phyloP scores from a whole-genome alignment of 192 early-diverging fungal species.

The Backusella luteola region DNA sequence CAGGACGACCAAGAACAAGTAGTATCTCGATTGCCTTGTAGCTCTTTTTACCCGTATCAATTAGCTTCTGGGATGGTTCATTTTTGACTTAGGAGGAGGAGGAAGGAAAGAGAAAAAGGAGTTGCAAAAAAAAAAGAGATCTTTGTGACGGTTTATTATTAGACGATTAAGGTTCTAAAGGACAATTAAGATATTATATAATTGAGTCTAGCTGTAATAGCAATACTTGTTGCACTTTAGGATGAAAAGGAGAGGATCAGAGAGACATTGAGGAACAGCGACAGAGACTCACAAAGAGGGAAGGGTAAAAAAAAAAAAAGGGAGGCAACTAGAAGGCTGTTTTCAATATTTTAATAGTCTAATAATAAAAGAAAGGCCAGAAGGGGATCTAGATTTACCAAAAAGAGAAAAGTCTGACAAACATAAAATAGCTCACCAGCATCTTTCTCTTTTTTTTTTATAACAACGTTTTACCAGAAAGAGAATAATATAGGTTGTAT shows the following conservation, averaged over 20 bases:
- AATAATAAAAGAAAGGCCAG: neutral
- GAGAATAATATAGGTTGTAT: neutral
- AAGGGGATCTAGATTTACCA: neutral
- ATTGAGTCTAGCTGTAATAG: neutral
- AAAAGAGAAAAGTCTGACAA: neutral
- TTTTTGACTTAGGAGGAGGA: neutral
- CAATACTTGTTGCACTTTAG: neutral
- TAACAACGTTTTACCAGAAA: neutral
- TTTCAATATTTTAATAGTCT: neutral
- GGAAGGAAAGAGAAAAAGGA: neutral
- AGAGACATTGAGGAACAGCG: neutral
- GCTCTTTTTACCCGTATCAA: neutral
- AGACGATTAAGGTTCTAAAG: neutral
- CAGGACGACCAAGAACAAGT: neutral
- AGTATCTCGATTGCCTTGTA: neutral
- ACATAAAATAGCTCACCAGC: too few relatives aligned
- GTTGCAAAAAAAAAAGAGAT: neutral
- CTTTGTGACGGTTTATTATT: neutral
- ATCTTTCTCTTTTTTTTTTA: too few relatives aligned
- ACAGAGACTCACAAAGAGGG: neutral
- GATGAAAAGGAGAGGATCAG: neutral
- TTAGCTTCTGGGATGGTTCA: too few relatives aligned
- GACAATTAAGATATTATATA: neutral
- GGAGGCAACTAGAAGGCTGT: neutral
- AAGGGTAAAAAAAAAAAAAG: neutral